Percentiles rank a stretch among this genome's conserved stretches.
These are phyloP conservation scores for Hypoxylon cercidicola DNA, from an alignment of 495 filamentous ascomycete species.

Conservation along the genomic window DNA sequence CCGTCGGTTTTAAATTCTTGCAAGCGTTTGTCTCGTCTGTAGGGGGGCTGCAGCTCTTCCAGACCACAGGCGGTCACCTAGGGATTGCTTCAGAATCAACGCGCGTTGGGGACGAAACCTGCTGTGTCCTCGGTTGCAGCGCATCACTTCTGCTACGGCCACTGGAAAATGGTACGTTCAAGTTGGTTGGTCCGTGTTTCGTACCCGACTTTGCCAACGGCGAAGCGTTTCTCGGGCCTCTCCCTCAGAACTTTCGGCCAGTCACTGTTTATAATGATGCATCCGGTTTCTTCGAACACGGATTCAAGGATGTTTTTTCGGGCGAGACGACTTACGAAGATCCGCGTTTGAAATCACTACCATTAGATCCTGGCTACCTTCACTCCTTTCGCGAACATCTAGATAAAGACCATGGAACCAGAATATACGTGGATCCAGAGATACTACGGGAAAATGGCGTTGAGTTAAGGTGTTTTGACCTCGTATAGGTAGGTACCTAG, in stretches of 20 bases:
- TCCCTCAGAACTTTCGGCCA: slow-evolving; percentile 7
- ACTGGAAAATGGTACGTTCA: slow-evolving; percentile 6
- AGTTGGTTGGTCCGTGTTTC: slow-evolving; percentile 21
- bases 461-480: slow-evolving; percentile 8
- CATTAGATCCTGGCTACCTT: slow-evolving; percentile 3
- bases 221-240: slow-evolving; percentile 25
- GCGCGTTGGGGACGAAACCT: slow-evolving; percentile 18
- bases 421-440: not conserved
- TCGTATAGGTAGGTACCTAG: too few relatives aligned
- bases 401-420: not conserved
- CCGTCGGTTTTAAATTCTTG: not conserved
- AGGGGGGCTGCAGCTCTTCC: not conserved
- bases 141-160: slow-evolving; percentile 9
- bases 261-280: not conserved
- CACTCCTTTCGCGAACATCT: slow-evolving; percentile 2
- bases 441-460: slow-evolving; percentile 3
- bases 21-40: not conserved
- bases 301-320: slow-evolving; percentile 6
- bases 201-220: not conserved
- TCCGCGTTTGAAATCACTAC: slow-evolving; percentile 17
- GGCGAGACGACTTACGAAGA: slow-evolving; percentile 14
- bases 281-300: not conserved
- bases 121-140: slow-evolving; percentile 19
- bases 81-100: slow-evolving; percentile 7
- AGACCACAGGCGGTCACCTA: not conserved